A percentile compares a stretch with the other conserved stretches of the same genome.
Evolutionary conservation across 257 asterid genomes (phyloP).

Genomic region (Vinca minor): DNA sequence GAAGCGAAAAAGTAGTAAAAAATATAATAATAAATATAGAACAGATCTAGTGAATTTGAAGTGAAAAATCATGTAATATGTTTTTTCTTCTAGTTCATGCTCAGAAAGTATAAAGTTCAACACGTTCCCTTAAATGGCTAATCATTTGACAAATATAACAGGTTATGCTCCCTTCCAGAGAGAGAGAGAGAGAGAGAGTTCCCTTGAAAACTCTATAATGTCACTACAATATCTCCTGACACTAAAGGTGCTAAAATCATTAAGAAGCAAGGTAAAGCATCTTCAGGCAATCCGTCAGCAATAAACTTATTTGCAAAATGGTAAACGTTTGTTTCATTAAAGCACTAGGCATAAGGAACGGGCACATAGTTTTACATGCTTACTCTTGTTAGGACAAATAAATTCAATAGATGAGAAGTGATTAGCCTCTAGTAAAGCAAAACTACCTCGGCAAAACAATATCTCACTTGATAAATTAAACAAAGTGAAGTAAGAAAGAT

Average conservation of each 20-base stretch:
- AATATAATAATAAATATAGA: neutral
- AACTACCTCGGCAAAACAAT: neutral
- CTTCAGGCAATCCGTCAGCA: neutral
- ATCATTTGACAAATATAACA: neutral
- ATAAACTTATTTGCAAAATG: neutral
- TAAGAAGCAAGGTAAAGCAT: neutral
- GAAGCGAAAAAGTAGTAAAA: neutral
- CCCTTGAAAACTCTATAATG: neutral
- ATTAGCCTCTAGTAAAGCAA: neutral
- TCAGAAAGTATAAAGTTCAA: neutral
- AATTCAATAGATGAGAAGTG: too few relatives aligned
- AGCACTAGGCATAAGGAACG: too few relatives aligned
- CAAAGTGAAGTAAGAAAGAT: neutral
- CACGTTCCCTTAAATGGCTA: neutral
- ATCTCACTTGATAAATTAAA: conserved; percentile 1
- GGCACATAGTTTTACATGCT: too few relatives aligned
- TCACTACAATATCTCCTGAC: neutral
- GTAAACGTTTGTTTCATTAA: neutral
- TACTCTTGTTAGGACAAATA: too few relatives aligned
- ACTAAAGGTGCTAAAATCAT: neutral
- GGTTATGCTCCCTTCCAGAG: neutral
- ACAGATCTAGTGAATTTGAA: neutral
- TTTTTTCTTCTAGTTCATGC: neutral
- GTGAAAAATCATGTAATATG: neutral
- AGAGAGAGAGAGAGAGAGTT: neutral